Conservation (phyloP, 768 basidiomycete species). For the Naganishia vaughanmartiniae region DNA sequence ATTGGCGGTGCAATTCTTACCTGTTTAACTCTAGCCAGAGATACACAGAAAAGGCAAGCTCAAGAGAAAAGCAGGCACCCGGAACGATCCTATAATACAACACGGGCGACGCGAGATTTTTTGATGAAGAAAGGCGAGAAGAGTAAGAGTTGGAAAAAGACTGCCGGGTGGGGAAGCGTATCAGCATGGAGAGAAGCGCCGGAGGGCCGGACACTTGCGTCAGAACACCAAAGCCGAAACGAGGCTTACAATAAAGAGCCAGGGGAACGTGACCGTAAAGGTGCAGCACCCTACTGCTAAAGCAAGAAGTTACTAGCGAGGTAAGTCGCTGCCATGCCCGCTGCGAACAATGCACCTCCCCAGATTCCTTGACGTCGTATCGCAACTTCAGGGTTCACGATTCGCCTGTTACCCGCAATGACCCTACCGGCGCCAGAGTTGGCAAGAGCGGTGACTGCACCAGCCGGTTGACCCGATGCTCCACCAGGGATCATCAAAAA, state of each 20-base stretch:
- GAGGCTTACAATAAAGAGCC: neutral
- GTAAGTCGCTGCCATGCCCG: constrained; percentile 23
- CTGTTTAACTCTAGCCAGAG: neutral
- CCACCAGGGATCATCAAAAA: neutral
- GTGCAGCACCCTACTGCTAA: neutral
- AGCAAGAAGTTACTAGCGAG: constrained; percentile 23
- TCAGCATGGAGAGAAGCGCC: constrained; percentile 19
- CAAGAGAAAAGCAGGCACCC: neutral
- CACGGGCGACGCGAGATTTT: neutral
- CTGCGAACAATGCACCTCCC: constrained; percentile 17
- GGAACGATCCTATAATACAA: neutral
- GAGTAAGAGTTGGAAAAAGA: neutral
- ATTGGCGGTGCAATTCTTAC: neutral
- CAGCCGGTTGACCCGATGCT: neutral
- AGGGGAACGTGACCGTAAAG: neutral
- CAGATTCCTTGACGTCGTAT: constrained; percentile 14
- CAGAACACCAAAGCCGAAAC: neutral
- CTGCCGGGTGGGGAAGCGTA: neutral
- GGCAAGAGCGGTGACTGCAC: neutral
- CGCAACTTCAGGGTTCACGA: constrained; percentile 29
- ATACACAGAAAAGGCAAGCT: neutral
- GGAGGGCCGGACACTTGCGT: constrained; percentile 16
- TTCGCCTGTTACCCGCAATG: constrained; percentile 25
- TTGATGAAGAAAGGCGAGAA: neutral
- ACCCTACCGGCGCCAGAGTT: constrained; percentile 7